Base-by-base conservation (phyloP, 495 filamentous ascomycete genomes). In the Lepraria neglecta region DNA sequence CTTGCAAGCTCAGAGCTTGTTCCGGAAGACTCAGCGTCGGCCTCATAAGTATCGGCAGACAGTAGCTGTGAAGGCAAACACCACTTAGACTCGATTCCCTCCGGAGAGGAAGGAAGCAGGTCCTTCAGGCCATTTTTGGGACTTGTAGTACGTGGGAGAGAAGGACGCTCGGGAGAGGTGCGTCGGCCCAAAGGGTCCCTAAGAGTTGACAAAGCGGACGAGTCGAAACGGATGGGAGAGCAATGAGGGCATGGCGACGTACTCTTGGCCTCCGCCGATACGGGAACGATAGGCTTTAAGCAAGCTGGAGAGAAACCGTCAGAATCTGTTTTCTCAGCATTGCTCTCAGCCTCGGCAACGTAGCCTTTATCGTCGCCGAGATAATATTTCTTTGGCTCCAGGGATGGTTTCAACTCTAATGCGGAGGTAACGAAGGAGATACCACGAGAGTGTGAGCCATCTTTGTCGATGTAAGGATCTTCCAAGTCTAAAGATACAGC, bases 31-130 rank as follows among this genome's bases (percentile, higher is more conserved):
- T 59, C 46, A 14, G 42, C 40, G 44, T 62, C 50, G 21, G 53
- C 59, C 17, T 65, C 59, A 40, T 58, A 53, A 14, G 21, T 53
- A 59, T 33, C 46, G 46, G 55, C 48, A 3, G 48, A 38, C 12
- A 55, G n/a, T 15, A 17, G 28, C 11, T 19, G 19, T 17, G 15
- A 12, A 42, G 12, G 40, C 10, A 10, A 55, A 12, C 5, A 17
- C 4, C 12, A 17, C 43, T 35, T 47, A 11, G 28, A 33, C 38
- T 17, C 44, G 19, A n/a, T 47, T 5, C 12, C 19, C 10, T 40
- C 33, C n/a, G 21, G n/a, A 24, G 19, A 1, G 6, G 33, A 6
- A 40, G 33, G 53, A 15, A 42, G 24, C 4, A 42, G 10, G 15
- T 24, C 58, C 48, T 48, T 31, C 1, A 38, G 35, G 27, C 15